Base-by-base conservation (phyloP, 2,329 filamentous ascomycete genomes). In the Escovopsis sp. region DNA sequence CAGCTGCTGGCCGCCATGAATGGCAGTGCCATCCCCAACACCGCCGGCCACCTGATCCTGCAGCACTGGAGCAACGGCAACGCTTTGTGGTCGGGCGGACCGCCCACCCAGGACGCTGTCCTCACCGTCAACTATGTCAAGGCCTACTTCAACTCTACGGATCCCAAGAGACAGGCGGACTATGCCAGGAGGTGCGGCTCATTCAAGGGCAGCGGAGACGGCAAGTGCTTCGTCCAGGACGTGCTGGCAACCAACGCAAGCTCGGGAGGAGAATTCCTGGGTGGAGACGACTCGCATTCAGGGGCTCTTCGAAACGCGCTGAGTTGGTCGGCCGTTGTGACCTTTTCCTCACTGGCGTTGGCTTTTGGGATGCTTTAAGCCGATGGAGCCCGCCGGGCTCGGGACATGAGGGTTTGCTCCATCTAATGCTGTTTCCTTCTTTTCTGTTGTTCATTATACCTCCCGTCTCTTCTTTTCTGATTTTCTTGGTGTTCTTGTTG, bases 51-150 rank as follows among this genome's bases (percentile, higher is more conserved):
- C 53, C 56, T 89, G 35, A 74, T 84, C 39, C 60, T 89, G 42
- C 81, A 78, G 51, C 83, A 88, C 57, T 79, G 83, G 83, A 84
- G 79, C 56, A 88, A 87, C 50, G 83, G 83, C 30, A 80, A 87
- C 53, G 55, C 66, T 6, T 53, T 64, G 2, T 89, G 84, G 84
- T 82, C 78, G 34, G 76, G 68, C 11, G 84, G 83, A 0, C 84
- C 84, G 3, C 83, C 84, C 0, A 48, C 50, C 0, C 47, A 64
- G 30, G 78, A 87, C 51, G 74, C 82, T 0, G 60, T 70, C 14
- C 65, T 84, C 50, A 73, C 69, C 7, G 67, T 88, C 20, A 72
- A 68, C 32, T 86, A 86, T 52, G 70, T 86, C 43, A 85, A 84
- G 57, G 79, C 78, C 0, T 89, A 88, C 58, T 89, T 87, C 64